phyloP scores from a whole-genome alignment of 805 yeast species.

The Wickerhamiella brachini region DNA sequence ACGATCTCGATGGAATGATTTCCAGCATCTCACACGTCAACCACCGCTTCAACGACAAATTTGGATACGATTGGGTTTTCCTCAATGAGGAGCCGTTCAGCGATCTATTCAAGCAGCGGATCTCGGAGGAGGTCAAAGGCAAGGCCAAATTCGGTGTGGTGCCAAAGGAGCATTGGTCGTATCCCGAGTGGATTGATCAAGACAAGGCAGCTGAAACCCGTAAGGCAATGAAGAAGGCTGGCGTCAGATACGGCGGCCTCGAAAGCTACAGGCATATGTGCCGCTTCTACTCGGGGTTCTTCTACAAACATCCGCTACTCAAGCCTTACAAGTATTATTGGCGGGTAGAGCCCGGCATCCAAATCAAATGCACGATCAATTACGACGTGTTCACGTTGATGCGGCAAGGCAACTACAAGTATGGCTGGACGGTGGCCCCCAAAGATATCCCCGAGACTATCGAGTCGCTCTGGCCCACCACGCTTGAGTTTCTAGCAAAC shows the following conservation, averaged over 20 bases:
- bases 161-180: slow-evolving; percentile 50
- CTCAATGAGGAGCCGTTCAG: slow-evolving; percentile 55
- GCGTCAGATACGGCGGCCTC: slow-evolving; percentile 43
- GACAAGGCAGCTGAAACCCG: slow-evolving; percentile 35
- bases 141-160: slow-evolving; percentile 47
- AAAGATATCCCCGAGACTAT: slow-evolving; percentile 52
- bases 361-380: slow-evolving; percentile 45
- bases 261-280: slow-evolving; percentile 69
- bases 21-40: slow-evolving; percentile 50
- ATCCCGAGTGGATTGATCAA: slow-evolving; percentile 52
- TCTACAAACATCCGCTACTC: slow-evolving; percentile 46
- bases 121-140: slow-evolving; percentile 44
- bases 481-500: slow-evolving; percentile 31
- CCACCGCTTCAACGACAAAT: slow-evolving; percentile 47
- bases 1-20: slow-evolving; percentile 43
- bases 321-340: slow-evolving; percentile 53
- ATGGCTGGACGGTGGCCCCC: slow-evolving; percentile 55
- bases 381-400: slow-evolving; percentile 50
- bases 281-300: slow-evolving; percentile 63
- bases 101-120: slow-evolving; percentile 37
- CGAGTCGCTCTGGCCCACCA: slow-evolving; percentile 47
- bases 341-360: slow-evolving; percentile 64
- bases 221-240: slow-evolving; percentile 29
- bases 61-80: slow-evolving; percentile 68
- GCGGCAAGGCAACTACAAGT: slow-evolving; percentile 40